Conservation (phyloP, 768 basidiomycete species). For the Hydnomerulius pinastri region DNA sequence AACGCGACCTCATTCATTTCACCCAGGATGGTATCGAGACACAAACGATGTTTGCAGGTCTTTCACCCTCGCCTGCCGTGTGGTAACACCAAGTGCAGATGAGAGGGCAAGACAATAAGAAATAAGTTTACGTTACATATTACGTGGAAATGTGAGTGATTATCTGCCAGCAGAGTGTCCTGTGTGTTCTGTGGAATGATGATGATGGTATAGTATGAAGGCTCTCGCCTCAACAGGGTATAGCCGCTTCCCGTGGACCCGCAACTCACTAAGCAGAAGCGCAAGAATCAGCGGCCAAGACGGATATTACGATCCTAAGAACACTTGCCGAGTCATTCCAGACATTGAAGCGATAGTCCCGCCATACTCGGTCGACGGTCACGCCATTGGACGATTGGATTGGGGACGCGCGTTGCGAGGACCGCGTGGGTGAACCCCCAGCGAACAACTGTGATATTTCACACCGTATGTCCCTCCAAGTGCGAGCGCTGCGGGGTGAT, state of each 20-base stretch:
- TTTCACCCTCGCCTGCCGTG: conserved; percentile 15
- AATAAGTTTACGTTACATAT: conserved; percentile 32
- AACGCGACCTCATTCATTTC: too few relatives aligned
- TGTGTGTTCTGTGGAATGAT: conserved; percentile 26
- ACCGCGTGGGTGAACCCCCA: conserved; percentile 33
- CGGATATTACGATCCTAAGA: neutral
- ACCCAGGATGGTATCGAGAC: neutral
- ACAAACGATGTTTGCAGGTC: conserved; percentile 19
- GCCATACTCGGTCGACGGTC: conserved; percentile 66
- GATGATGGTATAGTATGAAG: conserved; percentile 31
- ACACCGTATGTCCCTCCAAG: conserved; percentile 67
- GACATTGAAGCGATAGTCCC: conserved; percentile 64
- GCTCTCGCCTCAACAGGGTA: conserved; percentile 24
- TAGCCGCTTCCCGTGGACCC: conserved; percentile 9
- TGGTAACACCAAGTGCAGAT: conserved; percentile 7
- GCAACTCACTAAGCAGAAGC: conserved; percentile 21
- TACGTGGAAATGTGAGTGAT: conserved; percentile 27
- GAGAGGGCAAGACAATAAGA: conserved; percentile 19
- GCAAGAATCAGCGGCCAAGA: neutral
- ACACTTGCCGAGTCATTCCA: conserved; percentile 52
- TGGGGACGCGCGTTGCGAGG: conserved; percentile 34
- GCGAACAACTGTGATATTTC: conserved; percentile 62
- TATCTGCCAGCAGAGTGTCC: conserved; percentile 32
- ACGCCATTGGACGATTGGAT: conserved; percentile 50
- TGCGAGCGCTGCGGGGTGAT: conserved; percentile 49